Evolutionary conservation across 2,329 filamentous ascomycete species (phyloP), one percentile per base, ranked within the genome.

Genomic region (Botrytis fragariae): DNA sequence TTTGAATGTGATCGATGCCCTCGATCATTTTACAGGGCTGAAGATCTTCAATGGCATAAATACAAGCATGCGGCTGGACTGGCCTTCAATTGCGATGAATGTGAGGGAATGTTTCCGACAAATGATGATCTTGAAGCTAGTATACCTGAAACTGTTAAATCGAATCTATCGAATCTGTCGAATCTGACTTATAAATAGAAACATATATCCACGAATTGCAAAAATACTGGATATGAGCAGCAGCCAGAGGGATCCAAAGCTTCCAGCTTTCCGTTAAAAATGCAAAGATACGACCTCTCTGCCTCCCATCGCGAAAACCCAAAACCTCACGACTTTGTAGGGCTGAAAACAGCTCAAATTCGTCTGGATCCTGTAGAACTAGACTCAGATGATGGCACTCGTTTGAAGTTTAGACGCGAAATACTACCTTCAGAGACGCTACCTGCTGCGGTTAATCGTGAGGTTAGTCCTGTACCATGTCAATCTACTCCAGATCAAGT

Each of bases 111-210:
- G 44, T 67, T 67, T 67, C 20, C 44, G 22, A 67, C 29, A n/a
- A 67, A 67, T n/a, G 29, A 67, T 37, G 63, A 51, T 37, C 32
- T 67, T 37, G 63, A 67, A 51, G 63, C 35, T 67, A 32, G 63
- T 67, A 67, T 67, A 37, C 29, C 14, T 10, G 32, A 48, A 37
- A n/a, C 3, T 45, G n/a, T 9, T n/a, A 6, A 25, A 22, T 37
- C 9, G 32, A 37, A 51, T 35, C 42, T 44, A 2, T 42, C 12
- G 39, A 42, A 42, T 42, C 10, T 48, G 6, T 37, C 14, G 18
- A 67, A 37, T 18, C 32, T 37, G 48, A 67, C 63, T 35, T 18
- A 3, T n/a, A 16, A 18, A 4, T 35, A 67, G 44, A 35, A 51
- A n/a, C 63, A 67, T 25, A 37, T 37, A 8, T 67, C 44, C 16